Evolutionary conservation across 495 filamentous ascomycete species (phyloP), one percentile per base, ranked within the genome.

Genomic region (Daldinia decipiens): DNA sequence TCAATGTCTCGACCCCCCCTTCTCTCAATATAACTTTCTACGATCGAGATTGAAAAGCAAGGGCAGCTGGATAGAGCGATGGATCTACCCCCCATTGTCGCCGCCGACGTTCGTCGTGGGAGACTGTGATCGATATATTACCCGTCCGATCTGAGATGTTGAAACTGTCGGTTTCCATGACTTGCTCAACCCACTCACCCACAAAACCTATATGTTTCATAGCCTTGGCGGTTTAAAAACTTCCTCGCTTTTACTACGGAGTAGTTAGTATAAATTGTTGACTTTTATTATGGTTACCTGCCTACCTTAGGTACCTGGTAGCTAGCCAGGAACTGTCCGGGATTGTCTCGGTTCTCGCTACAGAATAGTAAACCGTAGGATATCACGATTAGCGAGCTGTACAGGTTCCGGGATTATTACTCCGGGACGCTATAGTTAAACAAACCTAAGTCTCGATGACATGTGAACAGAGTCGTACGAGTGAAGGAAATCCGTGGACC

Each of bases 31-130:
- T 2, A 17, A 32, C 5, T 40, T 53, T 53, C 29, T 11, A 3
- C 15, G 65, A 62, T 68, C 65, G 65, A 68, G 58, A 68, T 68
- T 39, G 0, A 8, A 21, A 70, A 27, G 61, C 31, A 64, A 59
- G 61, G 61, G 26, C 29, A 31, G 21, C 7, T 38, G 12, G 15
- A 29, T 29, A 52, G 24, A 52, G 13, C 13, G 1, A 17, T 0
- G 24, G 43, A 47, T 47, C 43, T 47, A 47, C 43, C 2, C 26
- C 24, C 24, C 27, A 1, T 53, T 31, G 9, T 8, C 50, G 26
- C 50, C 50, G 50, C 50, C 21, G 26, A 53, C 21, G 27, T 53
- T 53, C 1, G 13, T 31, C 15, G 26, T 31, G 50, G 50, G 24
- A 17, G 50, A 4, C 12, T 8, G 9, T 11, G 12, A 53, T 53